phyloP scores from a whole-genome alignment of 2,329 filamentous ascomycete genomes.

The Apiospora pterosperma region DNA sequence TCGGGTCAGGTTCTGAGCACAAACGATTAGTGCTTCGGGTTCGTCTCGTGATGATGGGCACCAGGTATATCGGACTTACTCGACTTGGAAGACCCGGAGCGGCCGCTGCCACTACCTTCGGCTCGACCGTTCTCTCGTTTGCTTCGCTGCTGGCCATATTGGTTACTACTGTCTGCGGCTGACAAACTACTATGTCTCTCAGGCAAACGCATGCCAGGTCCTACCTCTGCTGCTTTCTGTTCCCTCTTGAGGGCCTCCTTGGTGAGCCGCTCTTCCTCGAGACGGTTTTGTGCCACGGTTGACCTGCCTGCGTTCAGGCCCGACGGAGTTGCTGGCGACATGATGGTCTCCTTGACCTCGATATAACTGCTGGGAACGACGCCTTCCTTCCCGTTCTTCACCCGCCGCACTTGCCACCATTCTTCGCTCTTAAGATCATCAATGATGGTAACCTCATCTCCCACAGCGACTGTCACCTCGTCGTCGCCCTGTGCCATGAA shows the following conservation, averaged over 20 bases:
- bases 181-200: constrained; percentile 76
- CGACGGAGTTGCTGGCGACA: constrained; percentile 43
- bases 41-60: neutral
- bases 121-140: constrained; percentile 64
- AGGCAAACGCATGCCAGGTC: constrained; percentile 71
- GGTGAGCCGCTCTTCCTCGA: constrained; percentile 80
- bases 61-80: constrained; percentile 55
- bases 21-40: neutral
- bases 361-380: constrained; percentile 97
- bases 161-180: constrained; percentile 63
- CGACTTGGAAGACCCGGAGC: constrained; percentile 58
- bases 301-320: constrained; percentile 56
- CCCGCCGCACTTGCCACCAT: constrained; percentile 92
- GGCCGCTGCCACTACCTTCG: constrained; percentile 42
- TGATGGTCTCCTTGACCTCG: constrained; percentile 71
- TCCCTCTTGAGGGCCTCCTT: constrained; percentile 74
- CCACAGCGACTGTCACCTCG: constrained; percentile 86
- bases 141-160: constrained; percentile 67
- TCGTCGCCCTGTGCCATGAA: constrained; percentile 97
- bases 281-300: constrained; percentile 69
- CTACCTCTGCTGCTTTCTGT: constrained; percentile 69
- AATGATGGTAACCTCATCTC: constrained; percentile 85
- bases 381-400: constrained; percentile 91
- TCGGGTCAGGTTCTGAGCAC: constrained; percentile 69
- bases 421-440: constrained; percentile 93